Conservation (phyloP, 768 basidiomycete genomes). For the Symmetrospora coprosmae region DNA sequence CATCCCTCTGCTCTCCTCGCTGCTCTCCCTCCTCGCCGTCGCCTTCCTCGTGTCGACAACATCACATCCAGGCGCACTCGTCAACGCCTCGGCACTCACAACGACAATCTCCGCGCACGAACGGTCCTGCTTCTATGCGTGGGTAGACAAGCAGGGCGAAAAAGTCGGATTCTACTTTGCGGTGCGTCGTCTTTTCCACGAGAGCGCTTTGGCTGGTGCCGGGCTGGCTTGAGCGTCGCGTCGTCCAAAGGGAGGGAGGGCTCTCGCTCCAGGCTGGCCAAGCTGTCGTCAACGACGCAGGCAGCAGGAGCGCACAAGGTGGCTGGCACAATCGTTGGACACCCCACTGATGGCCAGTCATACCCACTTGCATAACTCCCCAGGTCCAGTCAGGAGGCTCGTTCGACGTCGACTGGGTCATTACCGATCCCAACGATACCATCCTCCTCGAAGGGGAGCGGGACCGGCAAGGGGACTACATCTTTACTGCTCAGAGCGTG, state of each 20-base stretch:
- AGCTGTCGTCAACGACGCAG: too few species aligned
- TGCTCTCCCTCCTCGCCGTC: constrained; percentile 1
- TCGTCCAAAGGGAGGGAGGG: background rate
- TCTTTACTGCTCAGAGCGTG: constrained; percentile 79
- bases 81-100: constrained; percentile 54
- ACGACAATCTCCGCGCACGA: constrained; percentile 42
- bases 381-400: constrained; percentile 93
- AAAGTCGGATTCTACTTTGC: constrained; percentile 55
- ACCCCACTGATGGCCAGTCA: background rate
- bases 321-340: background rate
- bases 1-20: constrained; percentile 8
- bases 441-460: constrained; percentile 71
- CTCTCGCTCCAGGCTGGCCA: background rate
- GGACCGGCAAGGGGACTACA: constrained; percentile 92
- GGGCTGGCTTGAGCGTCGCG: constrained; percentile 39
- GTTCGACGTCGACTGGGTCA: constrained; percentile 86
- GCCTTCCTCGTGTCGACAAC: background rate
- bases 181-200: background rate
- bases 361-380: background rate
- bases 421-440: constrained; percentile 80
- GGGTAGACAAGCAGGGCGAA: constrained; percentile 87
- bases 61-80: background rate
- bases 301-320: background rate
- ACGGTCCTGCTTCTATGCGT: constrained; percentile 71
- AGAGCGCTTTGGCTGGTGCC: constrained; percentile 84